A percentile compares a stretch with the other conserved stretches of the same genome.
Evolutionary conservation across 768 basidiomycete genomes (phyloP).

Genomic region (Kwoniella europaea): DNA sequence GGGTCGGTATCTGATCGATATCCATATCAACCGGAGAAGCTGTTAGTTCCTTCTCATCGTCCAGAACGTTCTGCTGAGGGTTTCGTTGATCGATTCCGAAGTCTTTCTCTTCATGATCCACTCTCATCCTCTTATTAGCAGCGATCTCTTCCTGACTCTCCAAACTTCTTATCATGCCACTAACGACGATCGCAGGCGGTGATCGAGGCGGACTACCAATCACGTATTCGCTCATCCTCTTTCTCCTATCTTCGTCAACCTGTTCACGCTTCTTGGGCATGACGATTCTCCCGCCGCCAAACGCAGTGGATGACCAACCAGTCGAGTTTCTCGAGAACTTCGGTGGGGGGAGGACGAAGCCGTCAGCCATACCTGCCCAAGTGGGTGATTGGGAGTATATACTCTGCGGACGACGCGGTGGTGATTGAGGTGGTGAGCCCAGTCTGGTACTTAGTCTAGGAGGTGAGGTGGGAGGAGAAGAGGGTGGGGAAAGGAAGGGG

Average conservation of each 20-base stretch:
- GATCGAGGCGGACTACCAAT: slow-evolving; percentile 16
- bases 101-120: slow-evolving; percentile 1
- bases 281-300: slow-evolving; percentile 24
- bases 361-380: slow-evolving; percentile 45
- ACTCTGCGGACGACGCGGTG: slow-evolving; percentile 14
- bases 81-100: not conserved
- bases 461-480: slow-evolving; percentile 23
- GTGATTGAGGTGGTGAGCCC: slow-evolving; percentile 24
- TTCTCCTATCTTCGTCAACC: slow-evolving; percentile 34
- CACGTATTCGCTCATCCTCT: slow-evolving; percentile 29
- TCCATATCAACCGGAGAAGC: slow-evolving; percentile 4
- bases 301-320: slow-evolving; percentile 14
- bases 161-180: slow-evolving; percentile 22
- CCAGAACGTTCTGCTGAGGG: not conserved
- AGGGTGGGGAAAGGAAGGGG: slow-evolving; percentile 29
- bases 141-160: slow-evolving; percentile 26
- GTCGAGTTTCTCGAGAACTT: slow-evolving; percentile 30
- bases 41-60: not conserved
- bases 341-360: slow-evolving; percentile 41
- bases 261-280: slow-evolving; percentile 42
- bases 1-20: slow-evolving; percentile 7
- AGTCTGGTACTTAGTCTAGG: slow-evolving; percentile 12
- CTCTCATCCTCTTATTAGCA: slow-evolving; percentile 15
- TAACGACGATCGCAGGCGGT: slow-evolving; percentile 14
- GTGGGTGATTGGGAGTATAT: slow-evolving; percentile 17